Evolutionary conservation across 179 eudicot genomes (phyloP), one percentile per base, ranked within the genome.

Genomic region (Corrigiola litoralis): DNA sequence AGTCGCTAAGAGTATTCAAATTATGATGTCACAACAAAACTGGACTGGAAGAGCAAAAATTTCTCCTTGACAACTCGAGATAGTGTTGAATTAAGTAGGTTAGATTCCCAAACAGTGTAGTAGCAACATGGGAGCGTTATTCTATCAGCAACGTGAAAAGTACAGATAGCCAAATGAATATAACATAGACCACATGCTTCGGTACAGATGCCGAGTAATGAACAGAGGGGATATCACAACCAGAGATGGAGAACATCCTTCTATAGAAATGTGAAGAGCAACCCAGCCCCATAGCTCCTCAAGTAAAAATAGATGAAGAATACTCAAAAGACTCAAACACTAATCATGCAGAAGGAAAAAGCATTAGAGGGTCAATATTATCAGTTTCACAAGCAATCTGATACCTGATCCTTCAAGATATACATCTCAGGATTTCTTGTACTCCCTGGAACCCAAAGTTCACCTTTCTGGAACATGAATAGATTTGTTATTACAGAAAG

Each of bases 371-470:
- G 36, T 11, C 57, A 63, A n/a, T 27, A 38, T 13, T 8, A 31
- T 32, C 6, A 46, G 9, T 6, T 6, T 42, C 4, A 16, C 47
- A 33, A 36, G 21, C 20, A 42, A 29, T 29, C 4, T 16, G 16
- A 13, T 81, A 94, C 97, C 96, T 95, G 99, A 76, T 95, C 99
- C 81, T 86, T 95, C 62, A 91, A 75, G 36, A 82, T 75, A 70
- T 91, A 91, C 34, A 78, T 11, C 1, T 95, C 97, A 5, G 90
- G 99, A 72, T 91, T 95, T 66, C 99, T 80, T 25, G 82, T 71
- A 44, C 61, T 78, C 69, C 99, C 99, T 11, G 99, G 96, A 33
- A 69, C 71, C 99, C 95, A 95, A n/a, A 25, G 49, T 68, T 77
- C 80, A 51, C 65, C 71, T 45, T 56, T 80, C 82, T 80, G 72